Base-by-base conservation (phyloP, 768 basidiomycete species). In the Tubosaeta sp. region DNA sequence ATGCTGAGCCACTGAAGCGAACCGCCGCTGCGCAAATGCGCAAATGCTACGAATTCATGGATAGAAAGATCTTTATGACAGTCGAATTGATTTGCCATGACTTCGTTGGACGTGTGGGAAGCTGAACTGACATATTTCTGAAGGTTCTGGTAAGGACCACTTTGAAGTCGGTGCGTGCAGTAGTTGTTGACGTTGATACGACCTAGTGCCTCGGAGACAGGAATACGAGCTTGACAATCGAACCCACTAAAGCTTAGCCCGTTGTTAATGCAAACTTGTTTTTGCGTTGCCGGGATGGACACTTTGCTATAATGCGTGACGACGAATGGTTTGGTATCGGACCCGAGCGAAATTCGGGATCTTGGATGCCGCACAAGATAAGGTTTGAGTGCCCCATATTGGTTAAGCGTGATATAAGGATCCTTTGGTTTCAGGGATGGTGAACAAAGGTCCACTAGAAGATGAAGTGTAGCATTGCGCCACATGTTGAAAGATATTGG, bases 1-100 rank as follows among this genome's bases (percentile, higher is more conserved):
- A 82, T 72, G 51, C 81, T 81, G 34, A 73, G 59, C 79, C 78
- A 80, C 44, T 81, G 79, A 0, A 82, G 54, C 2, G 51, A 59
- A 0, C 65, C 51, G 0, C 80, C 79, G 32, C 73, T 69, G 6
- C 81, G 76, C 31, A 82, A 53, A 44, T 68, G 63, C 11, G 70
- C 73, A 45, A 78, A 82, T 0, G 74, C 67, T 12, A 73, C 62
- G 30, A 66, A 74, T 48, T 82, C 79, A 25, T 82, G 77, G 2
- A 77, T 52, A 8, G 54, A 69, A 21, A 82, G 60, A 6, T 72
- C 64, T 19, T 45, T 41, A 5, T 72, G 73, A 46, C 78, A 80
- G 9, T 68, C 60, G 0, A 53, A 52, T 49, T 82, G 80, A 18
- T 61, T 57, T 19, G 73, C 71, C 24, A 82, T 56, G 34, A 75